A percentile compares a stretch with the other conserved stretches of the same genome.
Conservation (phyloP, 495 filamentous ascomycete species). For the Halenospora varia region DNA sequence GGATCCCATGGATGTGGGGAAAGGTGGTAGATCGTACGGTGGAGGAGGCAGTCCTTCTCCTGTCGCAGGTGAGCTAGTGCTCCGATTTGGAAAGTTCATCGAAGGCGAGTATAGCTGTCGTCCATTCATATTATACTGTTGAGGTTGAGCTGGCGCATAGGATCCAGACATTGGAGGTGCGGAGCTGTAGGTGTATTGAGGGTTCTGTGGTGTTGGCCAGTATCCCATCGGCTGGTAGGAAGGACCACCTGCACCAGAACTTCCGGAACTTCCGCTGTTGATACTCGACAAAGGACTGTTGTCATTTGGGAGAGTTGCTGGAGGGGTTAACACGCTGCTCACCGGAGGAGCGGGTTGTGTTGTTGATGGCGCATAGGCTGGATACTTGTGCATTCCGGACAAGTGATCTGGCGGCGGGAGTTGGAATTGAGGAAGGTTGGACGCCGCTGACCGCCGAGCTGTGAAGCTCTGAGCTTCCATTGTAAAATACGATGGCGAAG, state of each 20-base stretch:
- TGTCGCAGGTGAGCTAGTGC: constrained; percentile 43
- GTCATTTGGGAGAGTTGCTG: constrained; percentile 59
- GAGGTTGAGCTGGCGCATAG: constrained; percentile 50
- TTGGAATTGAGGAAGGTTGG: constrained; percentile 58
- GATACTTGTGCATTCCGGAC: constrained; percentile 36
- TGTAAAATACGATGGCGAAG: constrained; percentile 21
- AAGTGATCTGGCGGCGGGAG: constrained; percentile 49
- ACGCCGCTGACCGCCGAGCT: constrained; percentile 56
- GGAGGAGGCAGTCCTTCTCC: constrained; percentile 50
- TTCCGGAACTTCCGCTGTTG: constrained; percentile 47
- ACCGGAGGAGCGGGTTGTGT: constrained; percentile 31
- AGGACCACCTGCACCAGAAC: constrained; percentile 42
- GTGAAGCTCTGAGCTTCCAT: constrained; percentile 46
- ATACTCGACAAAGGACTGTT: constrained; percentile 55
- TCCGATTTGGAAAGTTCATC: constrained; percentile 22
- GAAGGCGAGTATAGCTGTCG: constrained; percentile 28
- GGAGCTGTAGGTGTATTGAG: constrained; percentile 43
- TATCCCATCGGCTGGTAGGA: constrained; percentile 43
- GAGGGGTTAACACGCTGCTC: constrained; percentile 60
- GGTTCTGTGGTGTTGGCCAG: constrained; percentile 50
- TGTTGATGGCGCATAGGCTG: constrained; percentile 41
- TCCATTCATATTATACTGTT: constrained; percentile 39
- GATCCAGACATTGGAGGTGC: constrained; percentile 37
- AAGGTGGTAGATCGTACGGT: constrained; percentile 58
- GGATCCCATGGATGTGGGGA: constrained; percentile 42